A percentile compares a stretch with the other conserved stretches of the same genome.
These are phyloP conservation scores for Elymus sibiricus DNA, from an alignment of 176 grass and related monocot genomes.

Conservation along the genomic window DNA sequence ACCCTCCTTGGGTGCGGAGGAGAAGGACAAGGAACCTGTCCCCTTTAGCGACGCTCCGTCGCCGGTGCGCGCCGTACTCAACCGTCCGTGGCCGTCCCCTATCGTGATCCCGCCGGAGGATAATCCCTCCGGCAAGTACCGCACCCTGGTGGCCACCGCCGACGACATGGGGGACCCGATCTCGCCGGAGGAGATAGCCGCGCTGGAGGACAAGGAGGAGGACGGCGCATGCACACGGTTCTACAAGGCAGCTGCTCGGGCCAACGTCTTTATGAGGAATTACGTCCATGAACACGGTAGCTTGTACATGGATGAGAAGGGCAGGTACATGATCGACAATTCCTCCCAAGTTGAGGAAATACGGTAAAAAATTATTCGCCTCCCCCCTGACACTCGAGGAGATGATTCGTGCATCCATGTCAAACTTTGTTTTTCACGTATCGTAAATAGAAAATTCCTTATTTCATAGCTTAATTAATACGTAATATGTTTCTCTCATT, in stretches of 20 bases:
- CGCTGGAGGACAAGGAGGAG: neutral
- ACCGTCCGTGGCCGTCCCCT: neutral
- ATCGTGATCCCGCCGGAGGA: neutral
- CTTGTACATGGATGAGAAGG: neutral
- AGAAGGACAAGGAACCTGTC: neutral
- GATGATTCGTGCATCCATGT: neutral
- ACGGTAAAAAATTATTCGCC: neutral
- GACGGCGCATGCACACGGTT: neutral
- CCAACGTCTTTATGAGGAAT: neutral
- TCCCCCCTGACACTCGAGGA: too few species aligned
- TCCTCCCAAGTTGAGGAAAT: neutral
- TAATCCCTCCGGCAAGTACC: neutral
- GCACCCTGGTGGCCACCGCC: neutral
- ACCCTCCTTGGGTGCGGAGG: neutral
- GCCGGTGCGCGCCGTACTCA: neutral
- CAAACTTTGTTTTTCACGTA: too few species aligned
- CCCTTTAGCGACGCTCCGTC: neutral
- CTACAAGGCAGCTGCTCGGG: neutral
- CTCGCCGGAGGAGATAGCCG: neutral
- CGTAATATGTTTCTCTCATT: neutral
- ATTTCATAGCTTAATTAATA: neutral
- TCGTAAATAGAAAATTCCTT: too few species aligned
- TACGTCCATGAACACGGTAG: slow-evolving; percentile 5
- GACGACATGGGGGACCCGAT: neutral
- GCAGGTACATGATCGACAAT: neutral